A percentile compares a stretch with the other conserved stretches of the same genome.
Evolutionary conservation across 2,329 filamentous ascomycete genomes (phyloP).

Genomic region (Aspergillus brunneoviolaceus): DNA sequence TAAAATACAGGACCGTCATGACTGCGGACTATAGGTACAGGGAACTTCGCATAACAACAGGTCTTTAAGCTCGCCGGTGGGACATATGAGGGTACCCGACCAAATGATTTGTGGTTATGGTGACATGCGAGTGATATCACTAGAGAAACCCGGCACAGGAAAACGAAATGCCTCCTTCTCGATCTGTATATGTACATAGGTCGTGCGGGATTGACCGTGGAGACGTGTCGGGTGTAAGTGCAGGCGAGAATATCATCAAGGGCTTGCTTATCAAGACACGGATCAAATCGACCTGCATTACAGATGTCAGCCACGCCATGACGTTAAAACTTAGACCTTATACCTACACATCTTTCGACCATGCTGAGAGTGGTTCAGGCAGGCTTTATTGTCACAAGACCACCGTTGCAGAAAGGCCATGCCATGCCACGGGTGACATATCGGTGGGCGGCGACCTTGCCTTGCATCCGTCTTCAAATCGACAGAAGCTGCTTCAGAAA

Average conservation of each 20-base stretch:
- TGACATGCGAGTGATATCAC: neutral
- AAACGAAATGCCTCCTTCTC: neutral
- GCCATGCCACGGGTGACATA: neutral
- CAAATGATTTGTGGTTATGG: neutral
- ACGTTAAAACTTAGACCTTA: too few relatives aligned
- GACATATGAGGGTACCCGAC: neutral
- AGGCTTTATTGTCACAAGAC: too few relatives aligned
- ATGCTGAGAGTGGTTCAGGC: neutral
- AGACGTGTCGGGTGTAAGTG: neutral
- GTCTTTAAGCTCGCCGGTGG: neutral
- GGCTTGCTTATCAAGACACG: neutral
- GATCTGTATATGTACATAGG: neutral
- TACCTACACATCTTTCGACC: neutral
- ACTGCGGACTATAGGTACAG: neutral
- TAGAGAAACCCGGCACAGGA: neutral
- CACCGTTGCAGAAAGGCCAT: too few relatives aligned
- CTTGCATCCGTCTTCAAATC: neutral
- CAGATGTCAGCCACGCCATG: neutral
- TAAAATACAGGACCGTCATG: neutral
- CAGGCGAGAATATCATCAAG: neutral
- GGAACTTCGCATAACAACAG: neutral
- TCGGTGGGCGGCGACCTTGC: neutral
- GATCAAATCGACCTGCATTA: neutral
- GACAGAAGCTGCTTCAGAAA: slow-evolving; percentile 21
- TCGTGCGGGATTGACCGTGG: neutral